phyloP scores from a whole-genome alignment of 2,329 filamentous ascomycete species.

The Penicillium frequentans region DNA sequence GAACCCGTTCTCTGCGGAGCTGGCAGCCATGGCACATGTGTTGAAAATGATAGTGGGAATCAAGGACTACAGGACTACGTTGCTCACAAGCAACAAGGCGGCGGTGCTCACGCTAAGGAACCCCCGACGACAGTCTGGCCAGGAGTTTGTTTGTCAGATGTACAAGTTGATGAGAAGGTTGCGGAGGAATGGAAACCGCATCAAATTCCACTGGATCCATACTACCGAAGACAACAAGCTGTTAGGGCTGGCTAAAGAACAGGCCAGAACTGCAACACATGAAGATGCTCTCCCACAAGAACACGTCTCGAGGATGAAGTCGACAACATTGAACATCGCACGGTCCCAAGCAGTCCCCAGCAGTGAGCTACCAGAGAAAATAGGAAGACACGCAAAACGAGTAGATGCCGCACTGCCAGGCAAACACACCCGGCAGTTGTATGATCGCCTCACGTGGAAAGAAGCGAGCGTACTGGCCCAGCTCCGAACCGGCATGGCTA shows the following conservation, averaged over 20 bases:
- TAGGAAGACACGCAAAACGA: no score
- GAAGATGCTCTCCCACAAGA: slow-evolving; percentile 14
- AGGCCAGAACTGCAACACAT: slow-evolving; percentile 20
- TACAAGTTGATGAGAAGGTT: slow-evolving; percentile 25
- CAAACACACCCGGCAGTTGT: not conserved
- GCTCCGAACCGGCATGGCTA: no score
- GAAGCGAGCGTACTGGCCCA: no score
- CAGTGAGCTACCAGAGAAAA: no score
- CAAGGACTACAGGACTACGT: slow-evolving; percentile 16
- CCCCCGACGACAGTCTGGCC: slow-evolving; percentile 20
- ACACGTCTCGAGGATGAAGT: slow-evolving; percentile 23
- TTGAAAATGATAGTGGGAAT: no score
- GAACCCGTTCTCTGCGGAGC: slow-evolving; percentile 23
- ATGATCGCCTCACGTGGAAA: no score
- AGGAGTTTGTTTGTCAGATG: slow-evolving; percentile 19
- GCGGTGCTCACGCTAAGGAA: slow-evolving; percentile 22
- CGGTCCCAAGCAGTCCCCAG: slow-evolving; percentile 15
- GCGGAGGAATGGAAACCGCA: slow-evolving; percentile 18
- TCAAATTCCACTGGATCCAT: slow-evolving; percentile 19
- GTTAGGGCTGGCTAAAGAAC: slow-evolving; percentile 20
- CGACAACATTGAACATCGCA: slow-evolving; percentile 26
- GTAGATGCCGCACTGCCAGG: no score
- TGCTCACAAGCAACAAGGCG: slow-evolving; percentile 26
- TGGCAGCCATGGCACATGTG: slow-evolving; percentile 23
- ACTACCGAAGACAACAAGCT: slow-evolving; percentile 16